These are phyloP conservation scores for Cinchona pubescens DNA, from an alignment of 257 asterid species.

Conservation along the genomic window DNA sequence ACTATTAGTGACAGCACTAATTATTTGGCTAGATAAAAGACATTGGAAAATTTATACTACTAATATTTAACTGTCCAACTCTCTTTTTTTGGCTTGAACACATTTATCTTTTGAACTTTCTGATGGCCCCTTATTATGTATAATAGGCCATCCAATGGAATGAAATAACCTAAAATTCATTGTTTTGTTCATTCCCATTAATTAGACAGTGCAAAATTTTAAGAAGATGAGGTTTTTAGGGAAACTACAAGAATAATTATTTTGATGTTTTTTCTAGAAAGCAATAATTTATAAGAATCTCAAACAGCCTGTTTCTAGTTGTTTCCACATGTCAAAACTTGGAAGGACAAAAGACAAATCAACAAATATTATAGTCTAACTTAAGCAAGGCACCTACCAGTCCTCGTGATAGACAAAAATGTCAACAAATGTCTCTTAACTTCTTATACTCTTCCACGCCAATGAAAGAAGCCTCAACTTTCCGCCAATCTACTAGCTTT, in stretches of 20 bases:
- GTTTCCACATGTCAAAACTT: neutral
- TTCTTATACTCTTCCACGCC: conserved; percentile 49
- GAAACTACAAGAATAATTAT: neutral
- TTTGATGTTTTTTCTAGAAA: neutral
- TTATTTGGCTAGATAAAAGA: neutral
- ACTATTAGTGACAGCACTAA: conserved; percentile 12
- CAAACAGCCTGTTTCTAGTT: neutral
- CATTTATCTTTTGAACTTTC: neutral
- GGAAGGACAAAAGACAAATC: conserved; percentile 2
- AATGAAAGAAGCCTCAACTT: conserved; percentile 65
- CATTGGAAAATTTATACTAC: neutral
- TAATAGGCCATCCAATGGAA: neutral
- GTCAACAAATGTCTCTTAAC: conserved; percentile 23
- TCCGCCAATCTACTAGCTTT: conserved; percentile 78
- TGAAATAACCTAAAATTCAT: neutral
- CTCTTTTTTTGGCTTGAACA: neutral
- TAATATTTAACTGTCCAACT: neutral
- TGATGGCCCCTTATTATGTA: neutral
- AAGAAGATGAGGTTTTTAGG: neutral
- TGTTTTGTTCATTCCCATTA: neutral
- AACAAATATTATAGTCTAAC: neutral
- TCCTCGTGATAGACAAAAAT: neutral
- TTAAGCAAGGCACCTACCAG: conserved; percentile 5
- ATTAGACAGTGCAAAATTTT: neutral
- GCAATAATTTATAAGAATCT: neutral